Base-by-base conservation (phyloP, 1,284 basidiomycete genomes). In the Cutaneotrichosporon cyanovorans region DNA sequence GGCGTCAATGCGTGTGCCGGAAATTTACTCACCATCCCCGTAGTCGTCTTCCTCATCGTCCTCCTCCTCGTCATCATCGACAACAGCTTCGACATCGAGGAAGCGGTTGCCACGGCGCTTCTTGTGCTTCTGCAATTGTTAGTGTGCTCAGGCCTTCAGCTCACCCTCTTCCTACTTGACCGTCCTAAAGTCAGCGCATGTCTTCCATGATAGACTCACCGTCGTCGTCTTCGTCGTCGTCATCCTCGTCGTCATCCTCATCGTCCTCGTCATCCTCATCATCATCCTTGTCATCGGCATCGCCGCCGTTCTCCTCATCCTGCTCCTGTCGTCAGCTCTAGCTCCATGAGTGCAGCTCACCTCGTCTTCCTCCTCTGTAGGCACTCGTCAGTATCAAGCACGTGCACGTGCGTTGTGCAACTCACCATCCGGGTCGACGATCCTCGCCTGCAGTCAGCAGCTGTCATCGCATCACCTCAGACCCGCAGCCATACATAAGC, bases 31-130 rank as follows among this genome's bases (percentile, higher is more conserved):
- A 86, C 87, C 85, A 57, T 74, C 75, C 28, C 77, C 80, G 18
- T 77, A 81, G 54, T 79, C 81, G 52, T 89, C 88, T 30, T 86
- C 87, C 19, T 92, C 90, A 8, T 92, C 91, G 25, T 93, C 89
- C 41, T 95, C 92, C 45, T 96, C 92, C 21, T 93, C 90, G 45
- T 96, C 92, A 42, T 89, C 87, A 59, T 87, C 87, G 23, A 90
- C 87, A 63, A 91, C 89, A 52, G 90, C 92, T 73, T 95, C 88
- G 52, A 92, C 80, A 81, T 97, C 92, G 61, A 96, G 76, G 82
- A 91, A 97, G 57, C 84, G 83, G 65, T 82, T 87, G 28, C 81
- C 74, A 51, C 75, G 62, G 38, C 83, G 82, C 49, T 56, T 55
- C 43, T 52, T 43, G 39, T 43, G 55, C 37, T 40, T 50, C 44